These are phyloP conservation scores for Pythium guiyangense DNA, from an alignment of 352 stramenopile species.

Conservation along the genomic window DNA sequence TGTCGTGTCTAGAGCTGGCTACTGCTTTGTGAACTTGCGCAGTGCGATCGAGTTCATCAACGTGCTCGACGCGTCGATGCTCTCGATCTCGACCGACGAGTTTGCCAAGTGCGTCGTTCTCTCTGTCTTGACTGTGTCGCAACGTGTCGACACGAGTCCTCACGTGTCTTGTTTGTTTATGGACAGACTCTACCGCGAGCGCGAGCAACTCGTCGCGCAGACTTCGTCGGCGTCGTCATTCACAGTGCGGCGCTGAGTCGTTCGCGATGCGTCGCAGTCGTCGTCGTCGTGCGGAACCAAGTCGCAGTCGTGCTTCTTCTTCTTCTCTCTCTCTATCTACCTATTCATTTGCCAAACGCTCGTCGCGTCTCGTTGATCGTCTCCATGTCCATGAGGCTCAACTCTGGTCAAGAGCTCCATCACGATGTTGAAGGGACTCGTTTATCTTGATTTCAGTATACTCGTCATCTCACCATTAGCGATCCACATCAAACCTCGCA, in stretches of 20 bases:
- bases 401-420: too few species aligned
- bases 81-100: conserved; percentile 74
- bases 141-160: too few species aligned
- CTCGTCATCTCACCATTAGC: too few species aligned
- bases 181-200: conserved; percentile 30
- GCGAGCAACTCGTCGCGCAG: conserved; percentile 21
- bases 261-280: too few species aligned
- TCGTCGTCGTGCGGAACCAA: too few species aligned
- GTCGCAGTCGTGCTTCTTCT: too few species aligned
- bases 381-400: too few species aligned
- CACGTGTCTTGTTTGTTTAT: neutral
- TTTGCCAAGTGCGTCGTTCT: conserved; percentile 67
- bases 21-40: conserved; percentile 91
- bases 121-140: too few species aligned
- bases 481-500: neutral
- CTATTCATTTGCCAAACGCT: too few species aligned
- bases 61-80: conserved; percentile 78
- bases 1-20: conserved; percentile 84
- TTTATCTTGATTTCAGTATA: too few species aligned
- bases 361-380: too few species aligned
- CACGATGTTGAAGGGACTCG: neutral
- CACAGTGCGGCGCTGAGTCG: conserved; percentile 1
- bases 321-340: too few species aligned
- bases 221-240: conserved; percentile 7
- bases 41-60: conserved; percentile 89